Evolutionary conservation across 116 monocot species (phyloP).

Genomic region (Cymodocea nodosa): DNA sequence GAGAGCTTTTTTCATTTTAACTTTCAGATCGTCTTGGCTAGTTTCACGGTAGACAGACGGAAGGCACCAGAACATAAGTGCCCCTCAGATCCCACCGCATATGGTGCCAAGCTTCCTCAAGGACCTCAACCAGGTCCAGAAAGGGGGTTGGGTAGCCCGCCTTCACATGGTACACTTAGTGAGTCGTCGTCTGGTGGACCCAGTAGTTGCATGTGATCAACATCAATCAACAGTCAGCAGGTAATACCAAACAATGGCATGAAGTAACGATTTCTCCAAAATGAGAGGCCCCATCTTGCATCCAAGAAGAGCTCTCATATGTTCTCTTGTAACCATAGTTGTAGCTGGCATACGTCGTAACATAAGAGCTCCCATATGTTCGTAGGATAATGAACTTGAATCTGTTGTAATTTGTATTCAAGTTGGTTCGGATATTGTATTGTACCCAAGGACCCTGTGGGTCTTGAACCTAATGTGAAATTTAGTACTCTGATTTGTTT

Average conservation of each 20-base stretch:
- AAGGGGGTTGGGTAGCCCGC: conserved; percentile 36
- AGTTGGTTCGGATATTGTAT: no score
- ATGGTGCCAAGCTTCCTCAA: neutral
- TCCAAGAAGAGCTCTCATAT: no score
- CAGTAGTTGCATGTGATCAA: conserved; percentile 29
- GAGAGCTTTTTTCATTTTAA: neutral
- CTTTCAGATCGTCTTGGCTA: conserved; percentile 60
- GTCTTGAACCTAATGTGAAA: no score
- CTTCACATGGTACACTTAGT: conserved; percentile 62
- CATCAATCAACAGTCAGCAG: conserved; percentile 30
- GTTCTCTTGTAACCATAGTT: no score
- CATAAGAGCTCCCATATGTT: no score
- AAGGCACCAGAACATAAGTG: conserved; percentile 33
- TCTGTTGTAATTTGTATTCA: no score
- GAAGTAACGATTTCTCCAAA: neutral
- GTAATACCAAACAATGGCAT: conserved; percentile 35
- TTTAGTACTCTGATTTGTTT: no score
- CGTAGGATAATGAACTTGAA: no score
- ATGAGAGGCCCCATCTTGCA: no score
- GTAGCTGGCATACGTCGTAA: no score
- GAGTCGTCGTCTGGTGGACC: conserved; percentile 77
- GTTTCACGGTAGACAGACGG: conserved; percentile 50
- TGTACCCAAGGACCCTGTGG: no score
- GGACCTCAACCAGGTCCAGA: neutral
- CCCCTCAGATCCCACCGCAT: conserved; percentile 18